Percentiles rank a stretch among this genome's conserved stretches.
Evolutionary conservation across 2,329 filamentous ascomycete species (phyloP).

Genomic region (Albophoma yamanashiensis): DNA sequence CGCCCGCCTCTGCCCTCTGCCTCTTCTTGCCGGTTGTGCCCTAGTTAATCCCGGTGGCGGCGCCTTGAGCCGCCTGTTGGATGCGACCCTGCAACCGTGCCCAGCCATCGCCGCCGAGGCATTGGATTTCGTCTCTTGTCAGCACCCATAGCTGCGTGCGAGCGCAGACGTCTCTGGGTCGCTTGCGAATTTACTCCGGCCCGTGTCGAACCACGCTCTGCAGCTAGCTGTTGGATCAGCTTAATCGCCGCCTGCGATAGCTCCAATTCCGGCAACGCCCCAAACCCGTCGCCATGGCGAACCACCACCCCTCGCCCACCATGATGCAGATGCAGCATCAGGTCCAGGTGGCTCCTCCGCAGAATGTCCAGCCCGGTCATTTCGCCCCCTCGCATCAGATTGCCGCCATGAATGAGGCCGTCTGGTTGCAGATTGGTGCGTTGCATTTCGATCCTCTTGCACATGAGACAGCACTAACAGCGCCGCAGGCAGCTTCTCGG

Average conservation of each 20-base stretch:
- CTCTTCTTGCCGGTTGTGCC: not conserved
- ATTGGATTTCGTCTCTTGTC: slow-evolving; percentile 2
- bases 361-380: slow-evolving; percentile 44
- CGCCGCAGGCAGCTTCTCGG: slow-evolving; percentile 65
- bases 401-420: slow-evolving; percentile 67
- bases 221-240: slow-evolving; percentile 7
- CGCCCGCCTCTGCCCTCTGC: not conserved
- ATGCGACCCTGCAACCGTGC: not conserved
- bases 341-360: slow-evolving; percentile 44
- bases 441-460: slow-evolving; percentile 4
- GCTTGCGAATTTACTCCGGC: not conserved
- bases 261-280: slow-evolving; percentile 1
- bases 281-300: slow-evolving; percentile 45
- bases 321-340: slow-evolving; percentile 59
- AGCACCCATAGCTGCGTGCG: not conserved
- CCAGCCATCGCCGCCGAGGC: slow-evolving; percentile 1
- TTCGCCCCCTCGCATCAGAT: slow-evolving; percentile 65
- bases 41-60: slow-evolving; percentile 1
- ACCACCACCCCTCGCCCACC: slow-evolving; percentile 72
- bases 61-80: not conserved
- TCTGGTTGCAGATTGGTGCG: slow-evolving; percentile 91
- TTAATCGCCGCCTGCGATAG: slow-evolving; percentile 7
- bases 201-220: slow-evolving; percentile 4
- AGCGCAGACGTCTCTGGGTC: not conserved
- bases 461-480: slow-evolving; percentile 1